These are phyloP conservation scores for Phlyctochytrium arcticum DNA, from an alignment of 192 early-diverging fungal genomes.

Conservation along the genomic window DNA sequence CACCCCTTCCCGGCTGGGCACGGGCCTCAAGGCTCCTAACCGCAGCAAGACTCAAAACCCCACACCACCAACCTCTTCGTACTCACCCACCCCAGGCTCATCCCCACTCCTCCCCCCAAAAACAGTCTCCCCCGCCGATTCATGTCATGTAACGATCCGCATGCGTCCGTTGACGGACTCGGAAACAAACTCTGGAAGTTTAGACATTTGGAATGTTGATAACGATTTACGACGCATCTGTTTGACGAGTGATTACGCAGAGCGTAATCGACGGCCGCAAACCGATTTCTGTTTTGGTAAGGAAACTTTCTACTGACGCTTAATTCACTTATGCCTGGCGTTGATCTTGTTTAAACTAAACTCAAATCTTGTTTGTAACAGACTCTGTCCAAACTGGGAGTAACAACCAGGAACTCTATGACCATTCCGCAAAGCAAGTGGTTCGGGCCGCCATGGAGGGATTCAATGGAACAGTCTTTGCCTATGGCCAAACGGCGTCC, in stretches of 20 bases:
- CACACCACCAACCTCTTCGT: neutral
- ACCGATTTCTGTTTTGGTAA: constrained; percentile 16
- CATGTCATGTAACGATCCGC: constrained; percentile 14
- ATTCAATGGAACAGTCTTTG: constrained; percentile 86
- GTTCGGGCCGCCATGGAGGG: constrained; percentile 76
- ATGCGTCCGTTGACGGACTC: constrained; percentile 8
- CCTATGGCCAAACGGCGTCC: constrained; percentile 95
- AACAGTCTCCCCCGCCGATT: neutral
- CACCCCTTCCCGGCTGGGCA: too few relatives aligned
- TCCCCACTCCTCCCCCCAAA: neutral
- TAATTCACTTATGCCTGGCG: neutral
- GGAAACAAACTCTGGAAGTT: neutral
- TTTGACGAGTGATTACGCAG: constrained; percentile 10
- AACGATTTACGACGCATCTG: neutral
- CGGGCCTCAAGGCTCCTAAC: too few relatives aligned
- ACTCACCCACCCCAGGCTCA: neutral
- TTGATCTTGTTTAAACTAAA: neutral
- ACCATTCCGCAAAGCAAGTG: constrained; percentile 46
- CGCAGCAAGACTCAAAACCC: neutral
- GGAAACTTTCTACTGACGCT: neutral
- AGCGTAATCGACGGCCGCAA: neutral
- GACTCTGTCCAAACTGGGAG: constrained; percentile 46
- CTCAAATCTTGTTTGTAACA: neutral
- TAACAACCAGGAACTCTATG: constrained; percentile 53
- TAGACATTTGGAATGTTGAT: constrained; percentile 10